Evolutionary conservation across 108 stramenopile genomes (phyloP).

Genomic region (Nitzschia sp.): DNA sequence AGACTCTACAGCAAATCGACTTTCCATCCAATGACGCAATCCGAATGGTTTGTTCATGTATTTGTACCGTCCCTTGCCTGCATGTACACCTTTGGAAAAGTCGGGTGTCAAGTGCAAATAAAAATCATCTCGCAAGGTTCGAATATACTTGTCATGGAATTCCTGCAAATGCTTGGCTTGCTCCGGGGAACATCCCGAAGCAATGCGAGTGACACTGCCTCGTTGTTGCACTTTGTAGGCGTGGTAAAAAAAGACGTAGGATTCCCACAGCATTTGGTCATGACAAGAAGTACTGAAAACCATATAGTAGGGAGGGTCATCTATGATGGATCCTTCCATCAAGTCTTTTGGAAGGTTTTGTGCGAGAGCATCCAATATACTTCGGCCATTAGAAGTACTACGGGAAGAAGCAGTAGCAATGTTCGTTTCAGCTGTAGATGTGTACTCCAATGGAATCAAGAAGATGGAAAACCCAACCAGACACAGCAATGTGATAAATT

Average conservation of each 20-base stretch:
- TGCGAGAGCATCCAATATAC: too few species aligned
- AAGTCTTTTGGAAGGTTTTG: too few species aligned
- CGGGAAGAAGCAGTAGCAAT: too few species aligned
- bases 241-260: conserved; percentile 66
- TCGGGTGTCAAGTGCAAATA: conserved; percentile 77
- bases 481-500: too few species aligned
- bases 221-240: conserved; percentile 66
- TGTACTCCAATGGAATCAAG: too few species aligned
- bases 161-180: conserved; percentile 16
- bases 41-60: conserved; percentile 90
- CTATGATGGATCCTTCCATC: too few species aligned
- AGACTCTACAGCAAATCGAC: too few species aligned
- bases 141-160: conserved; percentile 41
- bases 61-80: conserved; percentile 56
- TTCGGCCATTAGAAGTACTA: too few species aligned
- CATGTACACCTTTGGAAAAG: conserved; percentile 36
- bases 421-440: too few species aligned
- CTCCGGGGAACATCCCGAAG: conserved; percentile 51
- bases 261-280: conserved; percentile 88
- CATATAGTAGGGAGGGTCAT: conserved; percentile 44
- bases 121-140: conserved; percentile 40
- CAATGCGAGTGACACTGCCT: conserved; percentile 88
- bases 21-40: conserved; percentile 70
- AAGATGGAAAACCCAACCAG: too few species aligned
- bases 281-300: conserved; percentile 86